Percentiles rank a stretch among this genome's conserved stretches.
phyloP scores from a whole-genome alignment of 192 early-diverging fungal species.

The Rhizoclosmatium sp. region DNA sequence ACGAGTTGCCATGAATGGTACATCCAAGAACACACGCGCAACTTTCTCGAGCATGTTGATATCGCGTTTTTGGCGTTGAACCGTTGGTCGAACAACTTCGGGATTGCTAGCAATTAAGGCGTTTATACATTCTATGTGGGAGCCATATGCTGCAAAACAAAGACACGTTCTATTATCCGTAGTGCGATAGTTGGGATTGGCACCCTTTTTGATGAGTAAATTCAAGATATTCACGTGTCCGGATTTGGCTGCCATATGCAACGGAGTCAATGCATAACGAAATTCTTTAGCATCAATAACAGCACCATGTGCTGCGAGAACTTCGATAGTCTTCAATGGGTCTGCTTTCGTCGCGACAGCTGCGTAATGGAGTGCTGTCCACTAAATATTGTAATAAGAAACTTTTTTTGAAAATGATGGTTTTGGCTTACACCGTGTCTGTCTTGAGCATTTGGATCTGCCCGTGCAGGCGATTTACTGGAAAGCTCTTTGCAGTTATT shows the following conservation, averaged over 20 bases:
- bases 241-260: slow-evolving; percentile 50
- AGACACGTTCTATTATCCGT: slow-evolving; percentile 39
- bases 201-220: slow-evolving; percentile 49
- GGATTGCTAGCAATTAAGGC: slow-evolving; percentile 20
- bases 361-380: slow-evolving; percentile 42
- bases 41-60: neutral
- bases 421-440: slow-evolving; percentile 25
- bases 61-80: slow-evolving; percentile 2
- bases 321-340: slow-evolving; percentile 20
- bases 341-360: slow-evolving; percentile 36
- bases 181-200: slow-evolving; percentile 42
- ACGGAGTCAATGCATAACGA: slow-evolving; percentile 37
- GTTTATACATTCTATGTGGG: slow-evolving; percentile 26
- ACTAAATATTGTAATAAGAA: slow-evolving; percentile 15
- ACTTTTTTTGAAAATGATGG: neutral
- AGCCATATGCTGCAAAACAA: slow-evolving; percentile 40
- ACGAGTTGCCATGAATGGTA: neutral
- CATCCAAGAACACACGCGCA: neutral
- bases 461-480: neutral
- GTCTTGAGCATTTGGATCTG: slow-evolving; percentile 36
- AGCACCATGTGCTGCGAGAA: slow-evolving; percentile 26
- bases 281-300: slow-evolving; percentile 25
- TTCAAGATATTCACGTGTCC: slow-evolving; percentile 45
- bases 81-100: neutral
- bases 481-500: neutral